These are phyloP conservation scores for Fusarium equiseti DNA, from an alignment of 2,329 filamentous ascomycete species.

Conservation along the genomic window DNA sequence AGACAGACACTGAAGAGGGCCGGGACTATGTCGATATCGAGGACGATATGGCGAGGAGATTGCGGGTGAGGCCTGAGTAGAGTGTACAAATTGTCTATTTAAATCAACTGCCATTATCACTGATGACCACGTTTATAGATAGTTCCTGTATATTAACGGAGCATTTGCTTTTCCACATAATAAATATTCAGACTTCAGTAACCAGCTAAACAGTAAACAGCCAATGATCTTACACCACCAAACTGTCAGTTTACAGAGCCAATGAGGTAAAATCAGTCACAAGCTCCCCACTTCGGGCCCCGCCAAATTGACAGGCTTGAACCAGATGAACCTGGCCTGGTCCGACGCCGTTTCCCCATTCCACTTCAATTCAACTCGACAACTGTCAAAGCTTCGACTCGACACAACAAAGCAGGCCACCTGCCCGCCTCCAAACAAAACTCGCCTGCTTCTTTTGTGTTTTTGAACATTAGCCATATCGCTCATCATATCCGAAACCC, in stretches of 20 bases:
- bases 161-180: not conserved
- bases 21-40: conserved; percentile 50
- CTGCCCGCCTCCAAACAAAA: not conserved
- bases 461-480: not conserved
- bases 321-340: conserved; percentile 25
- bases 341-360: conserved; percentile 37
- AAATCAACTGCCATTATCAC: not conserved
- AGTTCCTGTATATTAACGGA: not conserved
- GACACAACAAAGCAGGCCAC: conserved; percentile 2
- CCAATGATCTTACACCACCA: conserved; percentile 49
- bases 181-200: not conserved
- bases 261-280: conserved; percentile 20
- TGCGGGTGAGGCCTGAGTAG: not conserved
- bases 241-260: conserved; percentile 6
- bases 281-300: conserved; percentile 34
- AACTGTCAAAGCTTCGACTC: conserved; percentile 23
- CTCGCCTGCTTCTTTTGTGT: too few relatives aligned
- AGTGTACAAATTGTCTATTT: too few relatives aligned
- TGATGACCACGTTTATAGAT: not conserved
- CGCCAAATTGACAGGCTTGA: conserved; percentile 33
- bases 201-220: conserved; percentile 3
- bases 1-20: conserved; percentile 48
- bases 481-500: not conserved
- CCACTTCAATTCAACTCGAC: conserved; percentile 19
- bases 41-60: conserved; percentile 38